Evolutionary conservation across 257 asterid species (phyloP).

Genomic region (Handroanthus guayacan): DNA sequence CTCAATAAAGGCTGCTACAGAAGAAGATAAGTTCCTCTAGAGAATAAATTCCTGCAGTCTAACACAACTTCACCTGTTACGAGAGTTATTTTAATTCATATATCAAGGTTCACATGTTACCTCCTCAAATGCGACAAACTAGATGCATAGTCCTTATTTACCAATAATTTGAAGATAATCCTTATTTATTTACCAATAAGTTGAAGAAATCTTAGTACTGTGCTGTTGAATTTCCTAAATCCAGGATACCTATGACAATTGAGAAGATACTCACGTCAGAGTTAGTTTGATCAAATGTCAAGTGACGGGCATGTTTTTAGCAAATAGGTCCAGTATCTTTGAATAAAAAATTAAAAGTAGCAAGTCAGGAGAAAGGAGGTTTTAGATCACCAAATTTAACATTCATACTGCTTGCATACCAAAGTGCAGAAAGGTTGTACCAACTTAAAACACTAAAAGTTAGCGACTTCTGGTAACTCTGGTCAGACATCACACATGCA

Average conservation of each 20-base stretch:
- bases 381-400: not conserved
- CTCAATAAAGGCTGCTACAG: not conserved
- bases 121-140: not conserved
- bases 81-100: not conserved
- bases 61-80: not conserved
- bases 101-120: not conserved
- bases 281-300: not conserved
- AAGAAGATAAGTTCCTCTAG: conserved; percentile 11
- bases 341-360: not conserved
- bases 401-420: not conserved
- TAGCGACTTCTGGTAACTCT: not conserved
- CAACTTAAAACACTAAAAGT: no score
- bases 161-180: not conserved
- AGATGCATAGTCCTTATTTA: not conserved
- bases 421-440: no score
- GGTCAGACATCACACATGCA: no score
- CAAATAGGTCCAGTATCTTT: not conserved
- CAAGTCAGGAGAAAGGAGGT: not conserved
- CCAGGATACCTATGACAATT: not conserved
- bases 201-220: not conserved
- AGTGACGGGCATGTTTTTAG: not conserved
- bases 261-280: not conserved
- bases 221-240: not conserved
- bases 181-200: not conserved
- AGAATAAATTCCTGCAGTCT: not conserved